Conservation (phyloP, 2,329 filamentous ascomycete species). For the Escovopsis sp. region DNA sequence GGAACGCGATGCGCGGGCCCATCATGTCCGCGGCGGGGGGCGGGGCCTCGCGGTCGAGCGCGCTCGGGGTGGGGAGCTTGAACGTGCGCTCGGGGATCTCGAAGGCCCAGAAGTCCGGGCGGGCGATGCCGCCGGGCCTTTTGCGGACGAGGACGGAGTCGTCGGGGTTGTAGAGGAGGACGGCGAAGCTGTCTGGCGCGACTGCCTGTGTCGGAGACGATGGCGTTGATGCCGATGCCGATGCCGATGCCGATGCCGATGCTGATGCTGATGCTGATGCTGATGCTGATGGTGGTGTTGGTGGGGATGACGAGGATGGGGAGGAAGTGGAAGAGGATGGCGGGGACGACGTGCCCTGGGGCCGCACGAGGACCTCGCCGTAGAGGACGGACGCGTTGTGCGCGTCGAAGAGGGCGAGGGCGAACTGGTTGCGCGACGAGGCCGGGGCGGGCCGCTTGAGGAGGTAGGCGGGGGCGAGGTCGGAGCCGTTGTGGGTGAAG, state of each 20-base stretch:
- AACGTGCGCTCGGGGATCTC: conserved; percentile 82
- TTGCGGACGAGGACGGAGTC: conserved; percentile 60
- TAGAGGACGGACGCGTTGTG: conserved; percentile 70
- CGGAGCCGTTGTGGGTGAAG: conserved; percentile 60
- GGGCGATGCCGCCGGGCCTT: conserved; percentile 65
- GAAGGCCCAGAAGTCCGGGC: conserved; percentile 75
- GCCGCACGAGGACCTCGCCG: conserved; percentile 70
- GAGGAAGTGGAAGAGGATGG: too few species aligned
- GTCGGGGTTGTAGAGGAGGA: conserved; percentile 90
- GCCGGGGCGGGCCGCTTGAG: conserved; percentile 58
- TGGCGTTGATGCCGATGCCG: conserved; percentile 43
- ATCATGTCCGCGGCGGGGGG: too few species aligned
- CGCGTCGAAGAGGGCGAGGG: conserved; percentile 70
- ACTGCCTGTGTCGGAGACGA: conserved; percentile 20
- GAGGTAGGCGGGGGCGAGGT: conserved; percentile 67
- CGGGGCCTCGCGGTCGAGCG: conserved; percentile 58
- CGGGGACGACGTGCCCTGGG: conserved; percentile 66
- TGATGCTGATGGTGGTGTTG: too few species aligned
- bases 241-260: conserved; percentile 57
- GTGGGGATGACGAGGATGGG: too few species aligned
- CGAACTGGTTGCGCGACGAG: conserved; percentile 69
- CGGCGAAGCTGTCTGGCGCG: conserved; percentile 62
- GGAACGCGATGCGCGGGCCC: too few species aligned
- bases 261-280: conserved; percentile 25
- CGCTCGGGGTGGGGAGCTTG: conserved; percentile 60